Evolutionary conservation across 1,284 basidiomycete species (phyloP), one percentile per base, ranked within the genome.

Genomic region (Leccinum pachyderme): DNA sequence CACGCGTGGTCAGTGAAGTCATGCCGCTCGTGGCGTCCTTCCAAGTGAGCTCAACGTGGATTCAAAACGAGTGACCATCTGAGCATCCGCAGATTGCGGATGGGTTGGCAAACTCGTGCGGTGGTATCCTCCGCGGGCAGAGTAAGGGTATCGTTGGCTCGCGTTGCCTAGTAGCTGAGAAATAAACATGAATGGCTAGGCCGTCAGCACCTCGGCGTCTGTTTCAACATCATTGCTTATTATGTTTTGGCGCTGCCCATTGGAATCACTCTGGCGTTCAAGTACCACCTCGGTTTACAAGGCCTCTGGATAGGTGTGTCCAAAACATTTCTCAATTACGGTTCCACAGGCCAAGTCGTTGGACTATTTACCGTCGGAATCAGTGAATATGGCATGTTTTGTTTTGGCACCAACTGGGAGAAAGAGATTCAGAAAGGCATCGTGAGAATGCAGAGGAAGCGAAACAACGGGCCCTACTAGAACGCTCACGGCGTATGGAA

Each of bases 21-120:
- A 87, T 91, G 81, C 89, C 89, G 0, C 77, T 89, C 15, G 87
- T 91, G 1, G 89, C 89, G 2, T 87, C 87, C 0, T 91, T 91
- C 68, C 89, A 91, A 71, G 83, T 85, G 55, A 48, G 70, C 9
- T 31, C 13, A 3, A 13, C 27, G 27, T 13, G 12, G n/a, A 7
- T 25, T 29, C n/a, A 4, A 53, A 28, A 32, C 12, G 22, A 18
- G 18, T 35, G 37, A 22, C 3, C 24, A 22, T 27, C 44, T 35
- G 32, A 56, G 7, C 25, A 27, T 15, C 7, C 25, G n/a, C 51
- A 79, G 78, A 76, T 82, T 13, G 86, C 86, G 3, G 87, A 90
- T 61, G 88, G 87, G 4, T 71, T 89, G 5, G 88, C 86, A 7
- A 85, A 85, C 24, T 83, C 86, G 2, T 88, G 87, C 57, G 86